These are phyloP conservation scores for Geum urbanum DNA, from an alignment of 306 rosid species.

Conservation along the genomic window DNA sequence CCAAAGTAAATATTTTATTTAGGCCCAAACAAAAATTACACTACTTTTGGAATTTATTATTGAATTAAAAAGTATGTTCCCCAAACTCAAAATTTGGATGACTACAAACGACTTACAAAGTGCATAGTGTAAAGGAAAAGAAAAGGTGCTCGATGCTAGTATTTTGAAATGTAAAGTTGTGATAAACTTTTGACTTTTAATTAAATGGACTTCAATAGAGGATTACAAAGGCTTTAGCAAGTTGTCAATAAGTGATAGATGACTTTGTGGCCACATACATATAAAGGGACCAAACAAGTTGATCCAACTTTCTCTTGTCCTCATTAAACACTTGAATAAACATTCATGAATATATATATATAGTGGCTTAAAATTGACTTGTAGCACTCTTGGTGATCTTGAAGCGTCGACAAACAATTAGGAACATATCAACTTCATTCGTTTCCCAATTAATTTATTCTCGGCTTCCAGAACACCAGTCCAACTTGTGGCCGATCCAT, in stretches of 20 bases:
- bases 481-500: slow-evolving; percentile 1
- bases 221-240: slow-evolving; percentile 19
- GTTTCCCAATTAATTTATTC: slow-evolving; percentile 2
- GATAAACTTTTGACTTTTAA: slow-evolving; percentile 18
- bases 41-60: too few species aligned
- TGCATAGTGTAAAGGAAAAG: not conserved
- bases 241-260: slow-evolving; percentile 27
- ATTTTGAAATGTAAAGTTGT: not conserved
- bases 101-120: not conserved
- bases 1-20: too few species aligned
- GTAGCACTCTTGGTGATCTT: not conserved
- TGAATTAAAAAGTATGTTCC: too few species aligned
- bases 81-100: not conserved
- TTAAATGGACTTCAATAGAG: not conserved
- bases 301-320: slow-evolving; percentile 18
- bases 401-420: not conserved
- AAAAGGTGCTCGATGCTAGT: not conserved
- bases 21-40: too few species aligned
- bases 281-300: slow-evolving; percentile 18
- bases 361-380: not conserved
- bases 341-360: slow-evolving; percentile 2
- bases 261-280: slow-evolving; percentile 30
- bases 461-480: not conserved
- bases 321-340: slow-evolving; percentile 6
- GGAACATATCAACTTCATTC: not conserved